These are phyloP conservation scores for Penicillium sp. DNA, from an alignment of 2,329 filamentous ascomycete genomes.

Conservation along the genomic window DNA sequence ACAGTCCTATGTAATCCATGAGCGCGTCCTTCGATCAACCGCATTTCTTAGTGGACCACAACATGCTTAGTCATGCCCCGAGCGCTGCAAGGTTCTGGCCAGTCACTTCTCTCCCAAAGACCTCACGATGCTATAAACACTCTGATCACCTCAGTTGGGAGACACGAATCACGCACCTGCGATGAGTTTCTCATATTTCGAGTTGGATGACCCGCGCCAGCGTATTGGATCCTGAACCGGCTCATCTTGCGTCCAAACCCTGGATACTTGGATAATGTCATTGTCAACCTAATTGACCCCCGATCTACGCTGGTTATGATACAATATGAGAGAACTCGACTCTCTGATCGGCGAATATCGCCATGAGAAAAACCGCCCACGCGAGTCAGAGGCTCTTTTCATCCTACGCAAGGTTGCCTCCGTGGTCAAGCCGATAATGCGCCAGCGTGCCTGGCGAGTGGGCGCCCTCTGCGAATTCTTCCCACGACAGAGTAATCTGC, in stretches of 20 bases:
- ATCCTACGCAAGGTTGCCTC: constrained; percentile 81
- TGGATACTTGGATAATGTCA: not conserved
- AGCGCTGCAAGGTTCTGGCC: too few relatives aligned
- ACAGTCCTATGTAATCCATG: too few relatives aligned
- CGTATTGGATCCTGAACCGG: not conserved
- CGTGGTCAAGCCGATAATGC: constrained; percentile 93
- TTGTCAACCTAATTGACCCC: not conserved
- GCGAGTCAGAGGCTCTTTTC: constrained; percentile 57
- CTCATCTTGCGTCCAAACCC: not conserved
- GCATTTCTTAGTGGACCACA: too few relatives aligned
- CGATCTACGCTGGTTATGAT: not conserved
- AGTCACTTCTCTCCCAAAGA: not conserved
- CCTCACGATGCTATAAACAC: not conserved
- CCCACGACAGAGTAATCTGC: constrained; percentile 71
- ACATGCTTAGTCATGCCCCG: too few relatives aligned
- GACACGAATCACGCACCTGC: not conserved
- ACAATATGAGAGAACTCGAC: constrained; percentile 50
- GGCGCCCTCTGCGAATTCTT: constrained; percentile 82
- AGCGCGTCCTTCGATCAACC: too few relatives aligned
- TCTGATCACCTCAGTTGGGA: too few relatives aligned
- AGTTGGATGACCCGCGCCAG: not conserved
- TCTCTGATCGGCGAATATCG: constrained; percentile 56
- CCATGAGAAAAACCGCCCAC: constrained; percentile 54
- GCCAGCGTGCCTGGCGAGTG: constrained; percentile 80
- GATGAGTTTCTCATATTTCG: not conserved